Base-by-base conservation (phyloP, 331 rosid genomes). In the Rhamnella rubrinervis region DNA sequence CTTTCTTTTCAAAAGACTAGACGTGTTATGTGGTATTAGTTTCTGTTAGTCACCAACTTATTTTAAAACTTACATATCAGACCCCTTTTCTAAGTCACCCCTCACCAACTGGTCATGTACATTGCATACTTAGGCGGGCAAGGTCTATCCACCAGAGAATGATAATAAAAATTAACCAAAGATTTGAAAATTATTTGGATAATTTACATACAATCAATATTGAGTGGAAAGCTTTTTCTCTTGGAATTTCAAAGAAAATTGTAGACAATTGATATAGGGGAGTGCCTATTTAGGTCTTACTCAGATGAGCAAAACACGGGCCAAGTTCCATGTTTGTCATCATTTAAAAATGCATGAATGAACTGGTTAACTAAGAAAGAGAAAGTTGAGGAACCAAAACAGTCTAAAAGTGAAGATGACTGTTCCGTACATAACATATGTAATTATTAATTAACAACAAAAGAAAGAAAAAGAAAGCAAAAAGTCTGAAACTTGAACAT, bases 241-340 rank as follows among this genome's bases (percentile, higher is more conserved):
- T 63, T 38, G 76, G 37, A 61, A 61, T 63, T 70, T 16, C 26
- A 26, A 21, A 63, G 75, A 25, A 49, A 38, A 44, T 21, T 49
- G 70, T 25, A 55, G 25, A 63, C 69, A 58, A 62, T 55, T 77
- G 61, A 63, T 67, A 40, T 2, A 66, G 60, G 71, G 52, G 81
- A 67, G 78, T 74, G 67, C 75, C 40, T 72, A 19, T 73, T 84
- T 63, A 80, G 77, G 66, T 31, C 68, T 75, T 59, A 64, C 23
- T 67, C 77, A 71, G 15, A 72, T 69, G 60, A 47, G 63, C 51
- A 50, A 79, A 63, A 51, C 67, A 66, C 69, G 49, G 14, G 13
- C 23, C 18, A 18, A 4, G 23, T 73, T 78, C 66, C 66, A 66
- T 61, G 60, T 10, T 4, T 51, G 71, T 52, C 63, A 19, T 50